Evolutionary conservation across 1,139 yeast genomes (phyloP).

Genomic region (Hemisphaericaspora subhashii): DNA sequence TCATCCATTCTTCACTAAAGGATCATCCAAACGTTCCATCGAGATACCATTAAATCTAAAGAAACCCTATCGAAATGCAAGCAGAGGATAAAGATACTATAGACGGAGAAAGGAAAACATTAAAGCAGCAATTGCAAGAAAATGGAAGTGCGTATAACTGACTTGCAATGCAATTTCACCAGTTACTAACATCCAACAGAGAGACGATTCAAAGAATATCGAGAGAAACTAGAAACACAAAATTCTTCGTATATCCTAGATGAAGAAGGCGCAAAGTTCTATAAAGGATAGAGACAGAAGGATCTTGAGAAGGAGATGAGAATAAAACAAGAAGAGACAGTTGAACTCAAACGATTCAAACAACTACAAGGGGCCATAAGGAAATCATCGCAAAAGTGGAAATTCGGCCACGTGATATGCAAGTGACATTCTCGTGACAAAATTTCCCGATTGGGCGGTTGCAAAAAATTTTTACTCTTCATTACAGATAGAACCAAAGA

Average conservation of each 20-base stretch:
- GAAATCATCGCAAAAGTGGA: no score
- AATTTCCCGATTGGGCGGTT: no score
- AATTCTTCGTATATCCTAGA: slow-evolving; percentile 41
- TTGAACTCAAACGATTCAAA: slow-evolving; percentile 12
- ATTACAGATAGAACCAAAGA: no score
- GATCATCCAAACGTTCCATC: not conserved
- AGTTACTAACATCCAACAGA: slow-evolving; percentile 15
- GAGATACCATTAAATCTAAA: not conserved
- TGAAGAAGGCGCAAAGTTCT: slow-evolving; percentile 29
- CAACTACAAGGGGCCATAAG: slow-evolving; percentile 7
- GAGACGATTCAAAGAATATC: slow-evolving; percentile 32
- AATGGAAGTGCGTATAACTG: slow-evolving; percentile 32
- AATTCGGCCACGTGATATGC: no score
- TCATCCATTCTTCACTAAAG: not conserved
- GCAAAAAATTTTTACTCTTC: no score
- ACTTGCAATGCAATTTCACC: not conserved
- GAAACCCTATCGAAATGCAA: no score
- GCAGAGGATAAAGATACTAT: slow-evolving; percentile 8
- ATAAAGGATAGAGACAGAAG: slow-evolving; percentile 21
- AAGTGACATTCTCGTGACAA: no score
- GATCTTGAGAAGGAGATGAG: slow-evolving; percentile 18
- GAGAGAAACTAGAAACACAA: slow-evolving; percentile 31
- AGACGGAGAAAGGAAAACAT: slow-evolving; percentile 27
- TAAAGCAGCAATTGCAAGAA: slow-evolving; percentile 38
- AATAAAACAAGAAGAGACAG: slow-evolving; percentile 12